Conservation (phyloP, 257 asterid genomes). For the Capsicum rhomboideum region DNA sequence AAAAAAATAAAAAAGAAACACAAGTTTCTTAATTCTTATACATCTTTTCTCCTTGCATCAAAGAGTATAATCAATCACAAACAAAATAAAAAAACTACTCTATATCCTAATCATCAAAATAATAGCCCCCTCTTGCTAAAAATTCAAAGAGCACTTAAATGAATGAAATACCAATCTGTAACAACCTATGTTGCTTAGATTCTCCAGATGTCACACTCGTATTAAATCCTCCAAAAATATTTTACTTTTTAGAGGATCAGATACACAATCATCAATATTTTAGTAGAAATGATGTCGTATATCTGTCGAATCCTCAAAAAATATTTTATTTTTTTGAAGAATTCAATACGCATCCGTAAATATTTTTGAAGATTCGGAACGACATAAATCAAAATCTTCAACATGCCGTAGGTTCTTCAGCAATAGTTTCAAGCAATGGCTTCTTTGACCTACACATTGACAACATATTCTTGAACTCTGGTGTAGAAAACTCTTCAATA, state of each 20-base stretch:
- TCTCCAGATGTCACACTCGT: background rate
- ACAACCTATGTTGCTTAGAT: background rate
- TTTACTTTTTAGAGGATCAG: too few relatives aligned
- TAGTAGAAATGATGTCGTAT: background rate
- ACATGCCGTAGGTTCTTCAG: background rate
- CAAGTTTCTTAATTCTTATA: background rate
- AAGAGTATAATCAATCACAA: conserved; percentile 1
- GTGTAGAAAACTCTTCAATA: conserved; percentile 10
- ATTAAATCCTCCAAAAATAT: background rate
- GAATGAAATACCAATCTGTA: background rate
- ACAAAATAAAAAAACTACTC: background rate
- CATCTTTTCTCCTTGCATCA: background rate
- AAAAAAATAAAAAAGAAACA: background rate
- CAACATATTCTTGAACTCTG: conserved; percentile 4
- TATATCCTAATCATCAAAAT: background rate
- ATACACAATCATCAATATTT: too few relatives aligned
- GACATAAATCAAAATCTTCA: background rate
- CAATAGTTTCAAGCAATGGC: conserved; percentile 14
- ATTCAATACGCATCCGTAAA: fast-evolving
- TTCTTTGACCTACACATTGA: conserved; percentile 13
- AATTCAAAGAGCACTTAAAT: background rate
- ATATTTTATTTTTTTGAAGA: background rate
- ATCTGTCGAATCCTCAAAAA: background rate
- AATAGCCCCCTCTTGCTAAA: background rate
- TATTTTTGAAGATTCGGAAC: background rate